Percentiles rank a stretch among this genome's conserved stretches.
Conservation (phyloP, 371 early-diverging fungal species). For the Apophysomyces elegans region DNA sequence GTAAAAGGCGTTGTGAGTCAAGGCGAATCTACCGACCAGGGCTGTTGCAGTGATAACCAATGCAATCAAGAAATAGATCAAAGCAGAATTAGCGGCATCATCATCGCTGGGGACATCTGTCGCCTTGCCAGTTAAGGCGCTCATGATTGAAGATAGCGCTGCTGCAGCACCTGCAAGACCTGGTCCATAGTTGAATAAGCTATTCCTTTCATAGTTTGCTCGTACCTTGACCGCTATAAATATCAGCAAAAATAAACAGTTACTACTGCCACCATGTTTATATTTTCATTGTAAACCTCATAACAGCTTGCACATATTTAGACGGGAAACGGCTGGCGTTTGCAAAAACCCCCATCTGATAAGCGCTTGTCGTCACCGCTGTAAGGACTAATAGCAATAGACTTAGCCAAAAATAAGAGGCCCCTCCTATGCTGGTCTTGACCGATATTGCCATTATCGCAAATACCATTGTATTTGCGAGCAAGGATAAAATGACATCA, state of each 20-base stretch:
- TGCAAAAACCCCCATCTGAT: slow-evolving; percentile 76
- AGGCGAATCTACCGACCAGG: slow-evolving; percentile 46
- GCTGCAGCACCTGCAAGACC: slow-evolving; percentile 68
- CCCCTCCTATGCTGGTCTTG: slow-evolving; percentile 28
- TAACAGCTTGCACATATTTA: slow-evolving; percentile 72
- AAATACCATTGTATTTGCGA: slow-evolving; percentile 42
- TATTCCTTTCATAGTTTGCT: neutral
- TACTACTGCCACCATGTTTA: neutral
- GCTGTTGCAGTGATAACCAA: slow-evolving; percentile 52
- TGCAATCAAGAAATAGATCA: slow-evolving; percentile 63
- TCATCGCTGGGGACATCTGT: slow-evolving; percentile 32
- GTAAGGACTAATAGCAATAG: slow-evolving; percentile 61
- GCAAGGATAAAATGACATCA: slow-evolving; percentile 32
- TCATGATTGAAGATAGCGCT: slow-evolving; percentile 59
- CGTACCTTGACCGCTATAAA: slow-evolving; percentile 57
- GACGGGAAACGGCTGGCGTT: slow-evolving; percentile 76
- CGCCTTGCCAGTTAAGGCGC: slow-evolving; percentile 43
- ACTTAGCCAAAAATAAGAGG: slow-evolving; percentile 64
- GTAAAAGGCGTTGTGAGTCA: slow-evolving; percentile 56
- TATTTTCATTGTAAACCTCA: slow-evolving; percentile 51
- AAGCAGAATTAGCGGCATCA: slow-evolving; percentile 52
- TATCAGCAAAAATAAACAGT: slow-evolving; percentile 4
- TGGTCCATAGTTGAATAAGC: slow-evolving; percentile 15
- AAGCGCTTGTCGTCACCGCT: slow-evolving; percentile 67
- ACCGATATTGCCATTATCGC: slow-evolving; percentile 40